These are phyloP conservation scores for Ensete ventricosum DNA, from an alignment of 176 grass and related monocot species.

Conservation along the genomic window DNA sequence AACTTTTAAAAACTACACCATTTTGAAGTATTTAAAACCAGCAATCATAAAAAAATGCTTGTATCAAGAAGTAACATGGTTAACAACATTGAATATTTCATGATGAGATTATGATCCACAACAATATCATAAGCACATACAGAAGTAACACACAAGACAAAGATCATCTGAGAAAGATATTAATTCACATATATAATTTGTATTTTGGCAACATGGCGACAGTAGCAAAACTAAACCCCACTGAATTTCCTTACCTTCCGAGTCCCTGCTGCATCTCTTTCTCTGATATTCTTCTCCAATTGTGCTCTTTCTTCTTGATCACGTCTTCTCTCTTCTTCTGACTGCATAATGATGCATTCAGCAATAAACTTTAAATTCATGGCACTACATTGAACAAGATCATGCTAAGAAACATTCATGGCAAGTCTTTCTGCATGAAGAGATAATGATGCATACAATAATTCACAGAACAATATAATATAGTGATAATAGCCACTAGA, in stretches of 20 bases:
- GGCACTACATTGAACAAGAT: not conserved
- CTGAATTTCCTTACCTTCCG: constrained; percentile 41
- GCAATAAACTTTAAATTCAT: not conserved
- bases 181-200: not conserved
- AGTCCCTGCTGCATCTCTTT: constrained; percentile 71
- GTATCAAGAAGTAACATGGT: too few relatives aligned
- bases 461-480: too few relatives aligned
- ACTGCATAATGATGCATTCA: constrained; percentile 33
- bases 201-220: not conserved
- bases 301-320: constrained; percentile 87
- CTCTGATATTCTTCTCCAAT: constrained; percentile 77
- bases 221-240: not conserved
- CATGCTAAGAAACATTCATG: not conserved
- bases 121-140: too few relatives aligned
- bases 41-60: too few relatives aligned
- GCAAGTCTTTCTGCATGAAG: not conserved
- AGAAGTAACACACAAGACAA: too few relatives aligned
- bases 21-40: too few relatives aligned
- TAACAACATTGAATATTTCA: too few relatives aligned
- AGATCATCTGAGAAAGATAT: too few relatives aligned
- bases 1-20: too few relatives aligned
- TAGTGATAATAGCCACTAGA: not conserved
- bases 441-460: not conserved
- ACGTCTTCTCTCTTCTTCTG: constrained; percentile 57
- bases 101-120: too few relatives aligned